Conservation (phyloP, 1,284 basidiomycete species). For the Heterobasidion annosum region DNA sequence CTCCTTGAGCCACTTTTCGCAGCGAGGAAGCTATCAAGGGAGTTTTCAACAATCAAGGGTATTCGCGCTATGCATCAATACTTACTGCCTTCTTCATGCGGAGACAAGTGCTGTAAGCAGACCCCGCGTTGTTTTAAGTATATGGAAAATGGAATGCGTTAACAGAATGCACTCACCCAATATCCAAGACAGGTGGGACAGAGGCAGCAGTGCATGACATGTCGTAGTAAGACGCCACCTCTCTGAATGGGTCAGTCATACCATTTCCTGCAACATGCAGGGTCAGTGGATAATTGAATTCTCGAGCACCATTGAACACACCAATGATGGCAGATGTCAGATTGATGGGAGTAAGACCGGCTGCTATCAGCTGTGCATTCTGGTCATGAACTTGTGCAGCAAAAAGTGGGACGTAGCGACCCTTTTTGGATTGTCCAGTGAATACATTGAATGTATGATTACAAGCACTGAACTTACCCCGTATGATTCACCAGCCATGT, state of each 20-base stretch:
- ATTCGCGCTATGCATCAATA: neutral
- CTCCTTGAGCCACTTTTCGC: constrained; percentile 19
- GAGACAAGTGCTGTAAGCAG: constrained; percentile 18
- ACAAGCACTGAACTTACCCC: constrained; percentile 28
- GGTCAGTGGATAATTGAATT: too few species aligned
- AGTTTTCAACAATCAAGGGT: neutral
- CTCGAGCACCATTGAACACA: constrained; percentile 17
- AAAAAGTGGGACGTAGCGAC: constrained; percentile 79
- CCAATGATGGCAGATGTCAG: constrained; percentile 78
- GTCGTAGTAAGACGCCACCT: constrained; percentile 23
- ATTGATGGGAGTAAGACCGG: constrained; percentile 67
- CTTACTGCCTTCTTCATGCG: constrained; percentile 28
- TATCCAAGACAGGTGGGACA: constrained; percentile 17
- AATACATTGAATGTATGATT: neutral
- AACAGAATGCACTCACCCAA: constrained; percentile 13
- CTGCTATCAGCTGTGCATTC: constrained; percentile 50
- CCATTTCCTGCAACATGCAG: constrained; percentile 34
- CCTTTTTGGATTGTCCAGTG: constrained; percentile 29
- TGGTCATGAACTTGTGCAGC: constrained; percentile 76
- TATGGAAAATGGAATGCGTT: neutral
- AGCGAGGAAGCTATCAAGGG: constrained; percentile 16
- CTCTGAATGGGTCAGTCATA: constrained; percentile 16
- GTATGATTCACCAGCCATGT: constrained; percentile 70
- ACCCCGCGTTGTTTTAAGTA: too few species aligned
- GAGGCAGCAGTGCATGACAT: constrained; percentile 21